Evolutionary conservation across 23 red algal genomes (phyloP), one percentile per base, ranked within the genome.

Genomic region (Agarophyton chilense): DNA sequence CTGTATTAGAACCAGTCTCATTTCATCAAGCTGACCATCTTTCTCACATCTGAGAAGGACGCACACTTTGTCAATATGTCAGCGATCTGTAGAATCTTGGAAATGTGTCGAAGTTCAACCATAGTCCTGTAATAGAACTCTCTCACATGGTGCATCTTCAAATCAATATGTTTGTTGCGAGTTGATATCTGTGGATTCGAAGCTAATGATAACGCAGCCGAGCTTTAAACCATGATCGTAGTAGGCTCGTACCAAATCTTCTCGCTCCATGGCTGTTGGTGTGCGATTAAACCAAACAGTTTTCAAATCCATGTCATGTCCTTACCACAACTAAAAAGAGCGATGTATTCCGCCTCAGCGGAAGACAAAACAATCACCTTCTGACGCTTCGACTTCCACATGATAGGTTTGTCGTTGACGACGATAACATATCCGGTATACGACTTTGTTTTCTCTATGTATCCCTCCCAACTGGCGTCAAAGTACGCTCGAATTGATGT

Each of bases 271-370:
- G 43, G 1, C 32, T 47, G 18, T 56, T n/a, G 18, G 22, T 56
- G 33, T 52, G 32, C 21, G 46, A 80, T 13, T 47, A 58, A 10
- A 17, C 18, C 13, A 25, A 53, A 80, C 12, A 61, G 28, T 39
- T 52, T 58, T 41, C 52, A 0, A 31, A 82, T 1, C 49, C 52
- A 82, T 5, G 22, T 82, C 5, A 82, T 26, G 25, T 82, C 52
- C 13, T 82, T 82, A 11, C n/a, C 52, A 35, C 6, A 61, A 39
- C 51, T 62, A 13, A 14, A 57, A 0, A 82, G 14, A 10, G 78
- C 26, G 52, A 62, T 24, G 52, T 82, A 82, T 33, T 82, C 78
- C 4, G 78, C 78, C 19, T 82, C 78, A 26, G 78, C 78, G n/a
- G 78, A 82, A n/a, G 78, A 82, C 6, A 62, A 52, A 17, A 1